Percentiles rank a stretch among this genome's conserved stretches.
These are phyloP conservation scores for Lactarius tabidus DNA, from an alignment of 768 basidiomycete species.

Conservation along the genomic window DNA sequence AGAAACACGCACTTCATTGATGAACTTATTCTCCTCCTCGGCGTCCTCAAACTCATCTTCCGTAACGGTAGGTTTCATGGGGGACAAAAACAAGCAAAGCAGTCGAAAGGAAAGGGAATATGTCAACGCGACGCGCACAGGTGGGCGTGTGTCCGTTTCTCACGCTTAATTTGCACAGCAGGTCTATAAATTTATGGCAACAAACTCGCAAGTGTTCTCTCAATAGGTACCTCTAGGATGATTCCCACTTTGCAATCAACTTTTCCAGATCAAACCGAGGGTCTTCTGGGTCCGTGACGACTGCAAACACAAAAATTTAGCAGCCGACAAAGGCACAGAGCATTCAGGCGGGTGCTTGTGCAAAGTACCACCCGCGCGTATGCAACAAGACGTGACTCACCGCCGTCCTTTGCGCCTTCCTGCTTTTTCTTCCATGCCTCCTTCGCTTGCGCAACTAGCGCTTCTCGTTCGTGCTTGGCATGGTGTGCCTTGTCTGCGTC, in stretches of 20 bases:
- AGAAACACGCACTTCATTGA: conserved; percentile 63
- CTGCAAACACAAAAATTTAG: conserved; percentile 38
- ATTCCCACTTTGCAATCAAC: conserved; percentile 71
- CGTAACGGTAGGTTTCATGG: conserved; percentile 46
- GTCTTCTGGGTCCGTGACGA: conserved; percentile 91
- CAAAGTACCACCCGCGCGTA: not conserved
- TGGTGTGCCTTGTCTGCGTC: conserved; percentile 72
- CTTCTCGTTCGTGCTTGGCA: conserved; percentile 68
- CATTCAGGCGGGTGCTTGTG: not conserved
- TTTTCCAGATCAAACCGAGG: conserved; percentile 96
- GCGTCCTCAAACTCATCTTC: conserved; percentile 82
- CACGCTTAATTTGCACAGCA: conserved; percentile 12
- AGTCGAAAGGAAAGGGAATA: not conserved
- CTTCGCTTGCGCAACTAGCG: conserved; percentile 80
- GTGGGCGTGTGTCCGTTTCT: conserved; percentile 10
- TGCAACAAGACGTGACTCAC: conserved; percentile 43
- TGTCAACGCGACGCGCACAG: conserved; percentile 17
- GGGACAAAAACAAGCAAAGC: not conserved
- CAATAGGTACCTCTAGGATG: conserved; percentile 40
- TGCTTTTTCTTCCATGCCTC: conserved; percentile 86
- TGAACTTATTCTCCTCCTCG: conserved; percentile 84
- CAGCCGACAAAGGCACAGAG: not conserved
- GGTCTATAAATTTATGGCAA: conserved; percentile 23
- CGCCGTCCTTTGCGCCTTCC: conserved; percentile 46
- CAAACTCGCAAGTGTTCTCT: conserved; percentile 13